Evolutionary conservation across 768 basidiomycete genomes (phyloP).

Genomic region (Tricholoma furcatifolium): DNA sequence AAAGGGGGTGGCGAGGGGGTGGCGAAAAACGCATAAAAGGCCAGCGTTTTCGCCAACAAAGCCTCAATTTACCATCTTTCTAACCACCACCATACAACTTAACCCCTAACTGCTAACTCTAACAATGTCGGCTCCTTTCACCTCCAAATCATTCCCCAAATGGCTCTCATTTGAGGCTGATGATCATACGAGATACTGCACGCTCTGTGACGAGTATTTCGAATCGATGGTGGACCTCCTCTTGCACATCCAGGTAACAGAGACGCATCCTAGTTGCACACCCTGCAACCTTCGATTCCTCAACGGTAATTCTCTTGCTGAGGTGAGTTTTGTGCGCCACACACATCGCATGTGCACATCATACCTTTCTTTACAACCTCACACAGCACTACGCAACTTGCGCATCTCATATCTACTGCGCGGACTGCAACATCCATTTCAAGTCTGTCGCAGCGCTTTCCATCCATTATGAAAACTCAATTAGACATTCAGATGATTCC

Average conservation of each 20-base stretch:
- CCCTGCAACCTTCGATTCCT: slow-evolving; percentile 4
- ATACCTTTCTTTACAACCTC: neutral
- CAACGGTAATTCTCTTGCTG: slow-evolving; percentile 11
- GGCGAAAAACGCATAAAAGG: slow-evolving; percentile 8
- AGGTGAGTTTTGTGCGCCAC: slow-evolving; percentile 5
- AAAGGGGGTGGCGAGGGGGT: slow-evolving; percentile 5
- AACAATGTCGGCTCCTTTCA: neutral
- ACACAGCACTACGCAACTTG: slow-evolving; percentile 9
- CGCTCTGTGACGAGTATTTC: slow-evolving; percentile 4
- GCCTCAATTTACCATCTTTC: neutral
- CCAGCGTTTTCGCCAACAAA: neutral
- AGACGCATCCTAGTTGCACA: slow-evolving; percentile 9
- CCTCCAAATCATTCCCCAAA: neutral
- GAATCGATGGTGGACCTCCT: neutral
- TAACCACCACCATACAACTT: slow-evolving; percentile 5
- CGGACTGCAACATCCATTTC: slow-evolving; percentile 7
- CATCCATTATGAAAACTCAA: slow-evolving; percentile 7
- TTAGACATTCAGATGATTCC: slow-evolving; percentile 10
- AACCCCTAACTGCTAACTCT: slow-evolving; percentile 3
- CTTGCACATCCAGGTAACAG: neutral
- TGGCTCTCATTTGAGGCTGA: neutral
- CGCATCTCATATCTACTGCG: slow-evolving; percentile 11
- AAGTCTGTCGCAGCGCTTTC: slow-evolving; percentile 2
- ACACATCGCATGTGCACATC: neutral
- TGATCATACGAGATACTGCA: slow-evolving; percentile 1